These are phyloP conservation scores for Calonectria crousiana DNA, from an alignment of 2,329 filamentous ascomycete species.

Conservation along the genomic window DNA sequence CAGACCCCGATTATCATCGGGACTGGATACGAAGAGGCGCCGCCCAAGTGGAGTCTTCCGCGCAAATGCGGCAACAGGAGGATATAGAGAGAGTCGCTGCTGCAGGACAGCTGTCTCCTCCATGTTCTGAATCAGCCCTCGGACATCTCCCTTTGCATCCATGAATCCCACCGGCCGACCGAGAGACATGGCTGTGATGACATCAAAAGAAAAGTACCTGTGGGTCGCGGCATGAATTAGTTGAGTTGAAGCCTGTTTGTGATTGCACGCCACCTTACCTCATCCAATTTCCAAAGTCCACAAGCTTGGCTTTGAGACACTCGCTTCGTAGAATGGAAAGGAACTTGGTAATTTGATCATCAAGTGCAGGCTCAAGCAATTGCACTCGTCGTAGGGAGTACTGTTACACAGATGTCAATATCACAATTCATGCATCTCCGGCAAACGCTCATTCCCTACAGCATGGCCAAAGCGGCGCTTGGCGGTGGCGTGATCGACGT, in stretches of 20 bases:
- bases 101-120: background rate
- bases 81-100: background rate
- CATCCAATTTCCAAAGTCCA: background rate
- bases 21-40: background rate
- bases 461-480: background rate
- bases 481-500: background rate
- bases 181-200: constrained; percentile 3
- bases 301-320: background rate
- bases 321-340: background rate
- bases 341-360: background rate
- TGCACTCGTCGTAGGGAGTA: background rate
- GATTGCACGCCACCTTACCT: background rate
- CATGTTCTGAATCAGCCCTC: background rate
- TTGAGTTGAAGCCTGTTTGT: too few relatives aligned
- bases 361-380: background rate
- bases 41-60: background rate
- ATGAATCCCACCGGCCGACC: background rate
- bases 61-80: background rate
- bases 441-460: background rate
- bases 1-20: background rate
- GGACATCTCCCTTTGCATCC: background rate
- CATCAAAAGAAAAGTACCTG: background rate
- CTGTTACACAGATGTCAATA: background rate
- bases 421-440: background rate
- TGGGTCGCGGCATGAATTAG: background rate